phyloP scores from a whole-genome alignment of 139 green algal genomes.

The Tetradesmus lagerheimii region DNA sequence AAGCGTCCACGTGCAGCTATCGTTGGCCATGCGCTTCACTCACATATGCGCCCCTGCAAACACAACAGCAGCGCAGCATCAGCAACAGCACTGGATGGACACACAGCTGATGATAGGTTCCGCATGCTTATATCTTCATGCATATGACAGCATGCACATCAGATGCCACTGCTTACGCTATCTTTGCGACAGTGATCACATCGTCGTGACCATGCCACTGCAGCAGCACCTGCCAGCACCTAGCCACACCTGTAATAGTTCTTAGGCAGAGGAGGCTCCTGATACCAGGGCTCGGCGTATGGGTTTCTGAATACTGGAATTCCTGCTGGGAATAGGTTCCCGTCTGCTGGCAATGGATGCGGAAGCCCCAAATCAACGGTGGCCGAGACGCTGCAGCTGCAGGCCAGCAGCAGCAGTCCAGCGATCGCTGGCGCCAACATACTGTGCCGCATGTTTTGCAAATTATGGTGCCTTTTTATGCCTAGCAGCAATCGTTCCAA shows the following conservation, averaged over 20 bases:
- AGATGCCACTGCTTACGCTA: too few species aligned
- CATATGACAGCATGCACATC: too few species aligned
- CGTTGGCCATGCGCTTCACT: neutral
- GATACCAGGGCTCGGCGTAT: neutral
- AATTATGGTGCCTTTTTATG: neutral
- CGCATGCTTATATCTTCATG: too few species aligned
- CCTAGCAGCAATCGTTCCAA: neutral
- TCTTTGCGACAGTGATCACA: too few species aligned
- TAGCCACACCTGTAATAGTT: neutral
- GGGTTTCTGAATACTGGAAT: neutral
- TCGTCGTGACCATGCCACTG: neutral
- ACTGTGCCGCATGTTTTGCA: neutral
- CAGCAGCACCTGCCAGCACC: neutral
- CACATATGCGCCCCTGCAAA: neutral
- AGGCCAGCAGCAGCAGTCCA: neutral
- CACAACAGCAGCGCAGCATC: neutral
- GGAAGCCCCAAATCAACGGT: neutral
- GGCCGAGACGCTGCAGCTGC: neutral
- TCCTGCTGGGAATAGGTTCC: neutral
- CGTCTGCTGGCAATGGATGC: neutral
- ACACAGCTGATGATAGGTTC: too few species aligned
- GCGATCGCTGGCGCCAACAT: neutral
- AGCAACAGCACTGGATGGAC: neutral
- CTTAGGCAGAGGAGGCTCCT: neutral
- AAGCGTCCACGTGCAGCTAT: too few species aligned